phyloP scores from a whole-genome alignment of 257 asterid species.

The Capsicum pubescens region DNA sequence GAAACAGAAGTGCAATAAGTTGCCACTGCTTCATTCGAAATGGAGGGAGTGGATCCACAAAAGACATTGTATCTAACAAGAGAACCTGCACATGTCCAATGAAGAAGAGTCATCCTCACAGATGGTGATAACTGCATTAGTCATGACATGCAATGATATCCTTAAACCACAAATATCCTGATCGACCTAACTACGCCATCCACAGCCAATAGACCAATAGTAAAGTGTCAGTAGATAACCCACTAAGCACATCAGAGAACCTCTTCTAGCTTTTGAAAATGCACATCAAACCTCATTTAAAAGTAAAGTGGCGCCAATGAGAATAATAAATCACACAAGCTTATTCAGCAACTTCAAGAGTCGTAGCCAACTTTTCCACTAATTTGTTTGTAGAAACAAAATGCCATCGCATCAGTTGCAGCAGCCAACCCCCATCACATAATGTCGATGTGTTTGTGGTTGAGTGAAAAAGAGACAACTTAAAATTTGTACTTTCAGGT shows the following conservation, averaged over 20 bases:
- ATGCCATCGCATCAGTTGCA: neutral
- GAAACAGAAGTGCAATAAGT: slow-evolving; percentile 66
- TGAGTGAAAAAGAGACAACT: neutral
- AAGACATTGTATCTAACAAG: slow-evolving; percentile 83
- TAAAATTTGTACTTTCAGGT: slow-evolving; percentile 2
- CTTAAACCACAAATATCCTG: slow-evolving; percentile 13
- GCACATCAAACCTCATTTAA: neutral
- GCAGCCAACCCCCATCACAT: neutral
- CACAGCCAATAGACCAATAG: neutral
- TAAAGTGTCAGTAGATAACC: neutral
- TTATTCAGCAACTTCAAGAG: neutral
- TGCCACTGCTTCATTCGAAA: slow-evolving; percentile 92
- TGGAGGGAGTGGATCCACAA: slow-evolving; percentile 79
- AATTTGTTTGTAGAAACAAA: slow-evolving; percentile 1
- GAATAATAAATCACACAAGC: neutral
- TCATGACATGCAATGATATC: neutral
- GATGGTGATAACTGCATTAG: neutral
- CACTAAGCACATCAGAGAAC: slow-evolving; percentile 6
- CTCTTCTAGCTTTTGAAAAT: slow-evolving; percentile 12
- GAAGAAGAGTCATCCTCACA: neutral
- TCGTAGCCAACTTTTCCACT: neutral
- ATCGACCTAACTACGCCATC: neutral
- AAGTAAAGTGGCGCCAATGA: neutral
- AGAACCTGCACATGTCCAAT: slow-evolving; percentile 58
- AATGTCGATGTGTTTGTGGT: neutral